Evolutionary conservation across 768 basidiomycete species (phyloP).

Genomic region (Auricularia sp.): DNA sequence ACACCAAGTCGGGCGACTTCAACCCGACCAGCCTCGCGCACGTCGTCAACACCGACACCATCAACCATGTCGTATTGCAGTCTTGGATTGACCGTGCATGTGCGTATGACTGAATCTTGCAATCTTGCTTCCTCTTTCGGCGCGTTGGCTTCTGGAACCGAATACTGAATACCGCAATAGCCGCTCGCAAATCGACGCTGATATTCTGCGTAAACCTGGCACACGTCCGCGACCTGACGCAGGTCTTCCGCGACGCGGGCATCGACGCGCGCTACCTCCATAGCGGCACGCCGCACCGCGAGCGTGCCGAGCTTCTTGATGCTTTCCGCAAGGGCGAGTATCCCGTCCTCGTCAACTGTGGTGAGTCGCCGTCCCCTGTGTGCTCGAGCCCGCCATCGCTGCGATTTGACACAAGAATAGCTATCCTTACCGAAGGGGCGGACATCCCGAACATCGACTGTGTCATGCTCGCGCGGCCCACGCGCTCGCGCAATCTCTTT

Average conservation of each 20-base stretch:
- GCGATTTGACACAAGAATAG: conserved; percentile 24
- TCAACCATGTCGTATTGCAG: conserved; percentile 71
- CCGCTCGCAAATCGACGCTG: conserved; percentile 70
- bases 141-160: not conserved
- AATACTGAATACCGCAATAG: conserved; percentile 19
- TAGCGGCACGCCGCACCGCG: conserved; percentile 50
- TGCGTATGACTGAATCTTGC: conserved; percentile 25
- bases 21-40: conserved; percentile 65
- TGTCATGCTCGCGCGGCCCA: conserved; percentile 78
- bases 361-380: conserved; percentile 27
- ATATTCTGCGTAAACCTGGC: conserved; percentile 84
- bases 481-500: conserved; percentile 79
- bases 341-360: conserved; percentile 86
- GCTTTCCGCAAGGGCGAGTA: conserved; percentile 64
- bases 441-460: conserved; percentile 96
- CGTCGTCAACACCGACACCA: conserved; percentile 67
- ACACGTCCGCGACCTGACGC: conserved; percentile 70
- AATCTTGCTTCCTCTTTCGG: not conserved
- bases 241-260: conserved; percentile 59
- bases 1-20: conserved; percentile 68
- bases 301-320: conserved; percentile 54
- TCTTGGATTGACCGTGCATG: conserved; percentile 82
- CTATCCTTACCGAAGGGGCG: conserved; percentile 86
- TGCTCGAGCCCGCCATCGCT: not conserved
- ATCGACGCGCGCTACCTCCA: conserved; percentile 80